Evolutionary conservation across 2,329 filamentous ascomycete species (phyloP), one percentile per base, ranked within the genome.

Genomic region (Verruconis gallopava): DNA sequence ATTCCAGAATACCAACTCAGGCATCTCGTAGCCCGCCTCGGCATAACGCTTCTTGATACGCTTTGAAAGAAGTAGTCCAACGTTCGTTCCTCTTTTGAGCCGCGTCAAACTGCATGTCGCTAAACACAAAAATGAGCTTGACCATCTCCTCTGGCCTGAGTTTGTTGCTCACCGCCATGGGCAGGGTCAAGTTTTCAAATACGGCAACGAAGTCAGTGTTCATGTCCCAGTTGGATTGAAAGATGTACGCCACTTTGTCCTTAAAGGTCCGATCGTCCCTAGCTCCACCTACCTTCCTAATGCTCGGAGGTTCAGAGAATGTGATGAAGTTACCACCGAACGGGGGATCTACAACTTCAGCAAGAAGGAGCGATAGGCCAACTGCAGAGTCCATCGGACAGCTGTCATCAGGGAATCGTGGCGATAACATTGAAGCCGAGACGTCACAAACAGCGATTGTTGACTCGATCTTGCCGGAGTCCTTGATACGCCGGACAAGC

Each of bases 1-100:
- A 49, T 76, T 75, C 73, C 73, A 77, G 52, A 74, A 77, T 3
- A 77, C 59, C n/a, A 78, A 55, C 52, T 72, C 63, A 0, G 74
- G 74, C 56, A 77, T 61, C 43, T 73, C 66, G 48, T 77, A 77
- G 0, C 73, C 73, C 2, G 66, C 65, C 0, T 61, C 53, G 9
- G 56, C 50, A 52, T 62, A 77, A 32, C 56, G 53, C 15, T 45
- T 46, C 51, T 67, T 57, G 52, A 78, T 66, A 3, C 67, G 61
- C 48, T 72, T n/a, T 64, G 50, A 66, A 73, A 2, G 67, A 69
- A 0, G 65, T 66, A 3, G 51, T 55, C 65, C 67, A 72, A 11
- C 38, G 25, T 3, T 51, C 36, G 2, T 35, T 12, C 2, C 4
- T n/a, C 5, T 17, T 13, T 12, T 46, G 42, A 1, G 65, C 65